Evolutionary conservation across 768 basidiomycete genomes (phyloP), one percentile per base, ranked within the genome.

Genomic region (Leccinellum rugosiceps): DNA sequence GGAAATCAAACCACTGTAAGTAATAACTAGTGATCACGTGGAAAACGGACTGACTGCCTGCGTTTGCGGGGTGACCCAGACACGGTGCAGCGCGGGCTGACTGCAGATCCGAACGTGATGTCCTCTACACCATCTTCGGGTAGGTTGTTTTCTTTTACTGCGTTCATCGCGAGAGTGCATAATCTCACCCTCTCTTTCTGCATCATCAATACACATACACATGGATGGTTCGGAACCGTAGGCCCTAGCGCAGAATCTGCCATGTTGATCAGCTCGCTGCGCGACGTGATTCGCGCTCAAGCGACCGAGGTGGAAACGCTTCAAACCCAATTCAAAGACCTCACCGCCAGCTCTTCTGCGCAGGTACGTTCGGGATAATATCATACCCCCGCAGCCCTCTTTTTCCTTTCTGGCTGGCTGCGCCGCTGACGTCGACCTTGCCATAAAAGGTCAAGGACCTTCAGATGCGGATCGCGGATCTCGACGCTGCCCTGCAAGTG

Each of bases 1-100:
- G 93, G 90, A 98, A 98, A 76, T 94, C 92, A 47, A 95, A 96
- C 68, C 97, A 94, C 68, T 92, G 96, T 96, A 65, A 69, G 90
- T 72, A 52, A 47, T 57, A 23, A 10, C 44, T 6, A 5, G 26
- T 50, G 28, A 35, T 8, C 30, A 11, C 26, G 32, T n/a, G 30
- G 17, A 45, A 23, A 34, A 17, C 19, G 1, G 44, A 45, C 10
- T 45, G 23, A 45, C 13, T 9, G 44, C 10, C 10, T 19, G 23
- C 14, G 6, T 21, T 13, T 10, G n/a, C 17, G 38, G 38, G 38
- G 13, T 41, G 4, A 44, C 13, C 14, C 46, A 50, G 90, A 90
- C 73, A 83, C 90, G 15, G 77, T 92, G 3, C 91, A 94, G 66
- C 80, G 87, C 50, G 88, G 85, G 32, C 76, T 92, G 53, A 80